phyloP scores from a whole-genome alignment of 192 early-diverging fungal genomes.

The Backusella westeae region DNA sequence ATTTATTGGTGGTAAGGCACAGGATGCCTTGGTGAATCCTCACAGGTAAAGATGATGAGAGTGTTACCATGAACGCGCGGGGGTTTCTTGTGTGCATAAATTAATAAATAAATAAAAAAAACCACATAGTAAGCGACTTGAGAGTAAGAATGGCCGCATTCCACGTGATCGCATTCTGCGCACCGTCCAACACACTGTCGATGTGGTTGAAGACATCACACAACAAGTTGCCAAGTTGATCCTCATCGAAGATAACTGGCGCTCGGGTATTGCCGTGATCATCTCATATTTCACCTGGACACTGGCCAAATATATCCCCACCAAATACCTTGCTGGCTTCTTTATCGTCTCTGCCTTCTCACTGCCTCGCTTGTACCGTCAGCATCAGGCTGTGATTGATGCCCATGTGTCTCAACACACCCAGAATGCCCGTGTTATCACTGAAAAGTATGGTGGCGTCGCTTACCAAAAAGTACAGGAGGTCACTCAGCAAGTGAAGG shows the following conservation, averaged over 20 bases:
- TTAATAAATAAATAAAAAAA: background rate
- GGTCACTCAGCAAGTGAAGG: background rate
- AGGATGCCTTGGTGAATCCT: slow-evolving; percentile 18
- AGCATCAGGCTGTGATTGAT: slow-evolving; percentile 30
- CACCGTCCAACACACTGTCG: slow-evolving; percentile 20
- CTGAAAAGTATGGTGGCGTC: slow-evolving; percentile 25
- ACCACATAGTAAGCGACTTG: slow-evolving; percentile 7
- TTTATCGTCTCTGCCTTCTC: slow-evolving; percentile 20
- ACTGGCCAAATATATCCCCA: slow-evolving; percentile 25
- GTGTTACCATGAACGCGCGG: background rate
- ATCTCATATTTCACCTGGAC: slow-evolving; percentile 27
- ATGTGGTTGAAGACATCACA: slow-evolving; percentile 24
- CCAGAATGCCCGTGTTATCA: slow-evolving; percentile 12
- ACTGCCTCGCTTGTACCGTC: slow-evolving; percentile 26
- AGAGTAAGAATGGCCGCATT: slow-evolving; percentile 7
- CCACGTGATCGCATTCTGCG: slow-evolving; percentile 27
- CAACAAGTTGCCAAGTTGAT: slow-evolving; percentile 23
- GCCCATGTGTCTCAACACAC: slow-evolving; percentile 21
- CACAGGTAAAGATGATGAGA: slow-evolving; percentile 22
- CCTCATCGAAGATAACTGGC: slow-evolving; percentile 29
- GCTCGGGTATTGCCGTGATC: background rate
- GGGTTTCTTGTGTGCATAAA: background rate
- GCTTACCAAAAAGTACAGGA: slow-evolving; percentile 18
- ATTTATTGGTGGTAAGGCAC: slow-evolving; percentile 15
- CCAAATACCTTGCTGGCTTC: slow-evolving; percentile 27